Conservation (phyloP, 2,329 filamentous ascomycete species). For the Trichoderma brevicompactum region DNA sequence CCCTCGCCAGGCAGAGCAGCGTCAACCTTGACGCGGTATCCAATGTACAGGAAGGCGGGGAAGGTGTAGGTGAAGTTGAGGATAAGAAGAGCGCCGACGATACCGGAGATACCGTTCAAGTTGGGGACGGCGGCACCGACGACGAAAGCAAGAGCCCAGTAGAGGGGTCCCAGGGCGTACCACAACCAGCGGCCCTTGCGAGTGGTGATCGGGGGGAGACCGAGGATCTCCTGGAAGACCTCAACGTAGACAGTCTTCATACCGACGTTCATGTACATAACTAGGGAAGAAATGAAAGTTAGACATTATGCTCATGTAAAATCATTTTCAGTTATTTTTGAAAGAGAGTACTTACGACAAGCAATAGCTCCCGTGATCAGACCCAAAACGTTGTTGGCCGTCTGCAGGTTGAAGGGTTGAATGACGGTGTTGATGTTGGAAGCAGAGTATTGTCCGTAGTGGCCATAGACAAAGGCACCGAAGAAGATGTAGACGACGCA, state of each 20-base stretch:
- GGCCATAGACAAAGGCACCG: constrained; percentile 25
- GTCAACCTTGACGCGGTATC: constrained; percentile 12
- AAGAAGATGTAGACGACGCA: constrained; percentile 27
- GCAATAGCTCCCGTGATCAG: constrained; percentile 22
- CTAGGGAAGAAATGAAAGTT: not conserved
- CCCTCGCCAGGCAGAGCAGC: constrained; percentile 21
- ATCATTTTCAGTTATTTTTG: too few species aligned
- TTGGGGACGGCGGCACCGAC: constrained; percentile 23
- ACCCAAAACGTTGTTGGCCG: constrained; percentile 18
- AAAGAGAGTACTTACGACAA: constrained; percentile 21
- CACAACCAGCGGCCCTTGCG: constrained; percentile 21
- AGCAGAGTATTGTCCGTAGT: constrained; percentile 26
- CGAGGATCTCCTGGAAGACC: constrained; percentile 20
- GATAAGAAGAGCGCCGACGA: constrained; percentile 24
- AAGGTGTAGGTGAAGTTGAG: constrained; percentile 27
- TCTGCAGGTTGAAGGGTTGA: constrained; percentile 14
- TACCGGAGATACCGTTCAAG: constrained; percentile 24
- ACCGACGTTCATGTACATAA: constrained; percentile 27
- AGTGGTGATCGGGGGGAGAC: constrained; percentile 18
- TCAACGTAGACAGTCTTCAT: constrained; percentile 27
- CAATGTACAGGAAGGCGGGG: constrained; percentile 24
- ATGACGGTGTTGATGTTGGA: constrained; percentile 24
- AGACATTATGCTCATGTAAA: not conserved
- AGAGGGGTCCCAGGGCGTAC: constrained; percentile 23
- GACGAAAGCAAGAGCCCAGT: constrained; percentile 26